Evolutionary conservation across 768 basidiomycete genomes (phyloP), one percentile per base, ranked within the genome.

Genomic region (Kwoniella bestiolae): DNA sequence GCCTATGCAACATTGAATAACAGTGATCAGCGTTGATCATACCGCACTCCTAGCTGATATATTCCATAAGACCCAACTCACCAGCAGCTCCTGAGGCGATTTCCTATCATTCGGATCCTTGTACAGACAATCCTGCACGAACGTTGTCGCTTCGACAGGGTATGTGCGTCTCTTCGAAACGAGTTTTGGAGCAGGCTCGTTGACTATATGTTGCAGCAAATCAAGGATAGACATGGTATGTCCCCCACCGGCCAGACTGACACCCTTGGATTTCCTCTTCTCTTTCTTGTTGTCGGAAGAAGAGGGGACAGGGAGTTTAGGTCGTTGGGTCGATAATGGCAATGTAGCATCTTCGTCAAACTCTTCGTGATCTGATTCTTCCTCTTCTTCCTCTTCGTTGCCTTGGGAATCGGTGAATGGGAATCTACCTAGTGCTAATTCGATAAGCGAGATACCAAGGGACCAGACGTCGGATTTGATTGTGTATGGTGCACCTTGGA

Each of bases 381-480:
- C 67, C n/a, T 44, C 51, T 32, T 72, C 70, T 18, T 66, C 45
- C 2, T 23, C 29, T 25, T 68, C 67, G 2, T 49, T 49, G 32
- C 76, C 79, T 44, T 79, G 78, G 2, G 79, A 69, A 59, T 78
- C 79, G 2, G 92, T 88, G 83, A 98, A 99, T 25, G 96, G 96
- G 86, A 99, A 99, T 38, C 93, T 90, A 16, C 95, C 96, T 32
- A 95, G 87, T 0, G 94, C 96, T 45, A 99, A 88, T 83, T 99
- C 96, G 80, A 98, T 94, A 52, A 99, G 85, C 7, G 94, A 91
- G 77, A 99, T 93, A 31, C 96, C 96, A 47, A 98, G 86, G 0
- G 95, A 97, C 96, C 96, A 99, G 3, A 98, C 95, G 74, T 99
- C 96, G 3, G 94, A 97, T 82, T 98, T 98, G 82, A 99, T 95